Base-by-base conservation (phyloP, 2,329 filamentous ascomycete species). In the Didymella keratinophila region DNA sequence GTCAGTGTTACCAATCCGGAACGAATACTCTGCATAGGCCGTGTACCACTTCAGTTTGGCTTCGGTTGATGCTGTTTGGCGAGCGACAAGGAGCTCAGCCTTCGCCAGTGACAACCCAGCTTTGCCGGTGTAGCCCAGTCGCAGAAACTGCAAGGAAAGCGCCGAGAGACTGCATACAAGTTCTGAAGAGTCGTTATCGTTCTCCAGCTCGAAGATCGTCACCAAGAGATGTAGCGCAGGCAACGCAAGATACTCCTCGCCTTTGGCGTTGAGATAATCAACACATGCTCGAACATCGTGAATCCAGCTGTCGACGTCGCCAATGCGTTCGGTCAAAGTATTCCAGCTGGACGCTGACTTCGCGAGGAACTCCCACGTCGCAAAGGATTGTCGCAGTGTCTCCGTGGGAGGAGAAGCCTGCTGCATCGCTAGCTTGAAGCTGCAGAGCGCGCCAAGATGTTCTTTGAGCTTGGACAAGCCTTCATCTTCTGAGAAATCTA, bases 21-120 rank as follows among this genome's bases (percentile, higher is more conserved):
- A 79, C 27, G 89, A 81, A 72, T 93, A 92, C 72, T 96, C 91
- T 0, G 90, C 88, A 60, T 88, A 87, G 0, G 87, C 86, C 7
- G 97, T 78, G 63, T 93, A 85, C 73, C 89, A 89, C 32, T 81
- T 80, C 14, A 89, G 65, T 27, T 74, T 77, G 14, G 82, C 78
- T 48, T 83, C 76, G 10, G 77, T 75, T 3, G 81, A 79, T 2
- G 81, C 64, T 1, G 73, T 72, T 39, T 76, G 74, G 9, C 72
- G 74, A 11, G 72, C 69, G 6, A 83, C 64, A 49, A 84, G 81
- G 20, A 79, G 75, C 61, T 87, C 83, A 3, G 87, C 86, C 53
- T 84, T 82, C 1, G 83, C 81, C 16, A 97, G 81, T 2, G 83
- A 74, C 5, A 82, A 70, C 7, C 81, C 81, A 44, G 87, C 86